Conservation (phyloP, 495 filamentous ascomycete genomes). For the Podospora australis region DNA sequence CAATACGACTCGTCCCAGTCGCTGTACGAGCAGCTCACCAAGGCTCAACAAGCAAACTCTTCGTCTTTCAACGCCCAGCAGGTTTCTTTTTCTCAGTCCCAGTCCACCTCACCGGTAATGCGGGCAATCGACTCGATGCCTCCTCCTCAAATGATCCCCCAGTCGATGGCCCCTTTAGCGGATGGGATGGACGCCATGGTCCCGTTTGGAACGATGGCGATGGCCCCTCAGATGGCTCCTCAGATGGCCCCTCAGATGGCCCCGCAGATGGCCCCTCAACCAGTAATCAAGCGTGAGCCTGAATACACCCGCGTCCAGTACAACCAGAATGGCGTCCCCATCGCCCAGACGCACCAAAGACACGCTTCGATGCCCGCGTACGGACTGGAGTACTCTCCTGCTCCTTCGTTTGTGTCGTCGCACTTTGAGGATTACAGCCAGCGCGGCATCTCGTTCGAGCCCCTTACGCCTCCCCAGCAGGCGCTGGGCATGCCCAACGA, state of each 20-base stretch:
- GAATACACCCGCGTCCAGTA: slow-evolving; percentile 71
- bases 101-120: slow-evolving; percentile 80
- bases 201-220: slow-evolving; percentile 61
- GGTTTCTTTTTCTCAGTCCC: slow-evolving; percentile 67
- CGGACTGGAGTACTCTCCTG: slow-evolving; percentile 89
- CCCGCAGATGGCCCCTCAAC: slow-evolving; percentile 51
- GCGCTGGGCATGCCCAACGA: slow-evolving; percentile 69
- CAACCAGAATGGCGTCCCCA: slow-evolving; percentile 82
- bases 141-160: slow-evolving; percentile 69
- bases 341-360: slow-evolving; percentile 74
- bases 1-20: slow-evolving; percentile 99
- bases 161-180: slow-evolving; percentile 68
- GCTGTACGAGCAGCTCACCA: slow-evolving; percentile 98
- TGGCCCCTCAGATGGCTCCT: slow-evolving; percentile 54
- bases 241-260: slow-evolving; percentile 52
- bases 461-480: slow-evolving; percentile 91
- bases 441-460: slow-evolving; percentile 91
- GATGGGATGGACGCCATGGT: slow-evolving; percentile 74
- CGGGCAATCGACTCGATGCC: slow-evolving; percentile 73
- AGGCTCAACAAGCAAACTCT: slow-evolving; percentile 95
- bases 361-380: slow-evolving; percentile 97
- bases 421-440: slow-evolving; percentile 97
- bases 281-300: slow-evolving; percentile 74
- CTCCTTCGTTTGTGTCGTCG: slow-evolving; percentile 94
- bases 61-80: slow-evolving; percentile 87